Evolutionary conservation across 2,329 filamentous ascomycete species (phyloP).

Genomic region (Cladosporium sp.): DNA sequence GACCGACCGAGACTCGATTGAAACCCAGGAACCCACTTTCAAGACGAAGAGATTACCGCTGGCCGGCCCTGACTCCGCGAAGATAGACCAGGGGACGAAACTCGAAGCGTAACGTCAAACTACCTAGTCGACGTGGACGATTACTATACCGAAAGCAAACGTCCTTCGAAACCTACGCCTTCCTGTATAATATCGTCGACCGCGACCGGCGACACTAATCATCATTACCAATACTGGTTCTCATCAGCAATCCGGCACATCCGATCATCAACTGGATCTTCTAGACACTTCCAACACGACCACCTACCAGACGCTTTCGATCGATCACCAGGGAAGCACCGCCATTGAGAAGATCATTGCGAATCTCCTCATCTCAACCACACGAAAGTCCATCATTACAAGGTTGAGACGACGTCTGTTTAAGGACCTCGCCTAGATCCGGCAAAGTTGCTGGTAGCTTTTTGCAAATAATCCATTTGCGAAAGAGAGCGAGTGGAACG

Average conservation of each 20-base stretch:
- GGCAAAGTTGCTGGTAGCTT: neutral
- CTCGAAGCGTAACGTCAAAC: constrained; percentile 12
- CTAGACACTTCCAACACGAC: neutral
- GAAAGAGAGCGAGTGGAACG: neutral
- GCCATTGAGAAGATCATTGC: neutral
- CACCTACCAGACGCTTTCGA: neutral
- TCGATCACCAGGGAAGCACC: neutral
- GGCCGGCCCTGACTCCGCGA: constrained; percentile 20
- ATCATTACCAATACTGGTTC: neutral
- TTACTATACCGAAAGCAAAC: neutral
- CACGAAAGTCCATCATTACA: neutral
- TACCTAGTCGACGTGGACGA: neutral
- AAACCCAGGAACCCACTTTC: constrained; percentile 17
- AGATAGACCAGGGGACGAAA: constrained; percentile 7
- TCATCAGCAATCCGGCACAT: constrained; percentile 2
- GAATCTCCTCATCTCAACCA: neutral
- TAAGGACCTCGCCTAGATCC: neutral
- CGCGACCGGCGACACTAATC: neutral
- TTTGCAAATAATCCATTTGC: neutral
- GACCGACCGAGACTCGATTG: neutral
- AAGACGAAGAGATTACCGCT: constrained; percentile 18
- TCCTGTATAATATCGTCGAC: neutral
- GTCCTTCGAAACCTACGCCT: neutral
- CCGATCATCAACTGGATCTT: constrained; percentile 2
- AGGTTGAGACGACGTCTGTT: neutral